phyloP scores from a whole-genome alignment of 768 basidiomycete species.

The Stropharia rugosoannulata region DNA sequence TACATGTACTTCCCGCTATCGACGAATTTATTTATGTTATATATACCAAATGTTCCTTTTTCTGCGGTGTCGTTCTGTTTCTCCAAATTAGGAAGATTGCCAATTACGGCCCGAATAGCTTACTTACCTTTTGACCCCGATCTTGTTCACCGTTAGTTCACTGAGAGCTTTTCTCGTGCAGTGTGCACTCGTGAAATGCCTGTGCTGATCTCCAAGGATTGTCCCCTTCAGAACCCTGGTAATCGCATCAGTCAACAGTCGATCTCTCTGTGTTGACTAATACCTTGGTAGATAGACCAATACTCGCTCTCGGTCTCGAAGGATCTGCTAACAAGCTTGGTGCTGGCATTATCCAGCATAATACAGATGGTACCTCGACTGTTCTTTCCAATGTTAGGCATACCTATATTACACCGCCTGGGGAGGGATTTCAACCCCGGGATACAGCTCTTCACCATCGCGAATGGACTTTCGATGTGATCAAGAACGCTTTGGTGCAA shows the following conservation, averaged over 20 bases:
- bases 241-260: not conserved
- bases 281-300: slow-evolving; percentile 51
- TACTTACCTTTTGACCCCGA: not conserved
- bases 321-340: slow-evolving; percentile 99
- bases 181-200: slow-evolving; percentile 23
- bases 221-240: slow-evolving; percentile 39
- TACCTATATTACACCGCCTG: slow-evolving; percentile 98
- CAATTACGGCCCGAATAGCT: too few species aligned
- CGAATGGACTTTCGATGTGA: slow-evolving; percentile 84
- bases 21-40: too few species aligned
- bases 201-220: slow-evolving; percentile 20
- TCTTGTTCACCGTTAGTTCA: not conserved
- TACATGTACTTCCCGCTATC: too few species aligned
- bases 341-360: slow-evolving; percentile 87
- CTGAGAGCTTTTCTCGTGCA: not conserved
- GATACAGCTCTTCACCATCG: slow-evolving; percentile 97
- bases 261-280: not conserved
- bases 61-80: too few species aligned
- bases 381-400: slow-evolving; percentile 94
- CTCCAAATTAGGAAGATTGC: too few species aligned
- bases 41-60: too few species aligned
- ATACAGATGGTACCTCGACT: slow-evolving; percentile 63
- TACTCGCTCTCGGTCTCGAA: slow-evolving; percentile 93
- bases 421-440: slow-evolving; percentile 94
- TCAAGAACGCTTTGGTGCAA: slow-evolving; percentile 70